Base-by-base conservation (phyloP, 1,284 basidiomycete genomes). In the Ceratorhiza oryzae-sativae region DNA sequence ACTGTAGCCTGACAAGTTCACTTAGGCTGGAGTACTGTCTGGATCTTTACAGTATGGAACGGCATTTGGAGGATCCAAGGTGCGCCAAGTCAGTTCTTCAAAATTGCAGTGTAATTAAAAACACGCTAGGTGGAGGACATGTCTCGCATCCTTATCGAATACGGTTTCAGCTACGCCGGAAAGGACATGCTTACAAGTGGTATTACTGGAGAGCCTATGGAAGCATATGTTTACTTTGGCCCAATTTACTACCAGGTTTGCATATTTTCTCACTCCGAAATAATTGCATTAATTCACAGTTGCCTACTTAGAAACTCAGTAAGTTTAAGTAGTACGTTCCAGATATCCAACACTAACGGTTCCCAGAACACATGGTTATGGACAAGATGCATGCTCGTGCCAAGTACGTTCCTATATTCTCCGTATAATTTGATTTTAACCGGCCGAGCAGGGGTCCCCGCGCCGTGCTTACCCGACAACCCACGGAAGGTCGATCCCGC, bases 301-400 rank as follows among this genome's bases (percentile, higher is more conserved):
- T 15, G 77, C 51, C 49, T 53, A 75, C 74, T 68, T 79, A 92
- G 91, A 93, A 93, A 90, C 83, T 93, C 70, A 93, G 90, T 92
- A 79, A 82, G 90, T 79, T 23, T n/a, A 42, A 23, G 6, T 20
- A 25, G 32, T 9, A 5, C 6, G 12, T 12, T 20, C 13, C 27
- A 13, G 4, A 30, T 30, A 15, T 23, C 46, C 74, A 53, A 72
- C 25, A 76, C 71, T 71, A 68, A 55, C 58, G 77, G 45, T 73
- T 10, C 46, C 30, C 72, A 91, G 90, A 94, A 84, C 95, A 96
- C 83, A 97, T 97, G 95, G 96, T 98, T 73, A 93, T 97, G 90
- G 96, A 98, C 84, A 99, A 99, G 86, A 99, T 99, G 97, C 97
- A 99, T 78, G 97, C 97, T 75, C 90, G 97, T 75, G 95, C 96